A percentile compares a stretch with the other conserved stretches of the same genome.
Evolutionary conservation across 164 flowering plant genomes (phyloP).

Genomic region (Vitis amurensis): DNA sequence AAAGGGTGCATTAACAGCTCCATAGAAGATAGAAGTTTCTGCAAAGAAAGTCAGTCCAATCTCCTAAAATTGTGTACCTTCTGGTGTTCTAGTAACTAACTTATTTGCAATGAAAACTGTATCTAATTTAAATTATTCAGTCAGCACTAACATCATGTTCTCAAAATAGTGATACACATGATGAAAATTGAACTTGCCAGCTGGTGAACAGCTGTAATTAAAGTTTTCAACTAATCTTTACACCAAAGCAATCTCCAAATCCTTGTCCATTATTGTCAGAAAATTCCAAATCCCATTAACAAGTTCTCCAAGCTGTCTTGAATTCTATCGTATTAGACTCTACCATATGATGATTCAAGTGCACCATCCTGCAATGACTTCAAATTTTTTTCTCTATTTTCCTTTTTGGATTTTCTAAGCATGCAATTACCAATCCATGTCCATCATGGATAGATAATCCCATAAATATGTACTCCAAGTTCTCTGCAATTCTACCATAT

Average conservation of each 20-base stretch:
- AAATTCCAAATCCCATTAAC: background rate
- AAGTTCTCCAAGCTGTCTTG: background rate
- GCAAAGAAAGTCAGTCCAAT: background rate
- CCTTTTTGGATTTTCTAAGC: too few relatives aligned
- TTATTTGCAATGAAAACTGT: background rate
- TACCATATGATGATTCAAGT: background rate
- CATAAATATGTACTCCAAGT: too few relatives aligned
- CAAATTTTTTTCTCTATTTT: too few relatives aligned
- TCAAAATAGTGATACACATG: too few relatives aligned
- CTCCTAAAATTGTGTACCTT: background rate
- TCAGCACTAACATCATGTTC: too few relatives aligned
- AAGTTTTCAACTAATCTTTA: background rate
- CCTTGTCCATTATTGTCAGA: background rate
- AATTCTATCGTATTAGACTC: too few relatives aligned
- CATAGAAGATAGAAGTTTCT: background rate
- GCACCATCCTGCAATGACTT: too few relatives aligned
- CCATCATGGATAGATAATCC: too few relatives aligned
- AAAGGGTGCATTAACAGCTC: background rate
- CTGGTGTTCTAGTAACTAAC: background rate
- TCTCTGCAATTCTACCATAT: too few relatives aligned
- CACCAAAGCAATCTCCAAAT: background rate
- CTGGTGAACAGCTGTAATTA: too few relatives aligned
- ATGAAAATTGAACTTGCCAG: too few relatives aligned
- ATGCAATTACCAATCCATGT: too few relatives aligned
- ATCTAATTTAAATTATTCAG: background rate